Evolutionary conservation across 805 yeast species (phyloP), one percentile per base, ranked within the genome.

Genomic region (Lipomyces sp.): DNA sequence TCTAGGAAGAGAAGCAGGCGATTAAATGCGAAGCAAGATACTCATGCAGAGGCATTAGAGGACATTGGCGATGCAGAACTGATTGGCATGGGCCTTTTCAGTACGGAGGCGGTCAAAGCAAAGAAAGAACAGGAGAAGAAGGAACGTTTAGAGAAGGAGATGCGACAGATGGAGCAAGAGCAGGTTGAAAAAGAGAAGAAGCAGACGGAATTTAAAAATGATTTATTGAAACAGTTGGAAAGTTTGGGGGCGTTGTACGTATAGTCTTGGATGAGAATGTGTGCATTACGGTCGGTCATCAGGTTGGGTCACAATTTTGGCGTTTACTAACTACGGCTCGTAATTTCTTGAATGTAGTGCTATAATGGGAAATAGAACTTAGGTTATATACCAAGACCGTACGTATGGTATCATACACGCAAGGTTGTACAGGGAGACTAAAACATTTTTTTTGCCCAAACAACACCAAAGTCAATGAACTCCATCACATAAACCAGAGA

Each of bases 201-300:
- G 56, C 34, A 45, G 11, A 42, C 11, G 39, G 53, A 57, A 35
- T 29, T 60, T 32, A 64, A 64, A 18, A 29, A 53, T 37, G 60
- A 59, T 34, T 32, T 64, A 34, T 37, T 64, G 34, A 57, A 54
- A 34, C 66, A 64, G 57, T 54, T 64, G 60, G 66, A 57, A 29
- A 54, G 18, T n/a, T 53, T 64, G 35, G 63, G 63, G 8, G 66
- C 60, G 18, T 50, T 64, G 30, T 60, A 53, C 29, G 63, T 64
- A 15, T 64, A 39, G 48, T 29, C 4, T 13, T 34, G 48, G 24
- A 42, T 42, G n/a, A 15, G 18, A 13, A 42, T 11, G 48, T 15
- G 15, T 42, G 48, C 11, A 3, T 42, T 42, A 15, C 18, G n/a
- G 7, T 42, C 8, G 29, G 4, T 42, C 7, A 42, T 15, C n/a